phyloP scores from a whole-genome alignment of 2,329 filamentous ascomycete genomes.

The Diplocarpon rosae region DNA sequence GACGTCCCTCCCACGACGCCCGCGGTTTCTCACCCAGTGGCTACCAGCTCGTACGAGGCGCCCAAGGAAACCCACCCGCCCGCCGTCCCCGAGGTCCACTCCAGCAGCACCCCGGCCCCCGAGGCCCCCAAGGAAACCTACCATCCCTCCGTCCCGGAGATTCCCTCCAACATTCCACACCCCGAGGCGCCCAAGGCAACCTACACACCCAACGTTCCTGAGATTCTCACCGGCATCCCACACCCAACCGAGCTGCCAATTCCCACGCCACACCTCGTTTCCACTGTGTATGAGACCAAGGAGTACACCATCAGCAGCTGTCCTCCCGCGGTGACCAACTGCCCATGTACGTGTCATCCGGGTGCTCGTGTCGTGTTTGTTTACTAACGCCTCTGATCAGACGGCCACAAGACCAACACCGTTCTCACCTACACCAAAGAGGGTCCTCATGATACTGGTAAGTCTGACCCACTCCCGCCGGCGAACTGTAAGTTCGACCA shows the following conservation, averaged over 20 bases:
- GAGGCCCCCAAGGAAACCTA: not conserved
- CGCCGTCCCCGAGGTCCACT: too few relatives aligned
- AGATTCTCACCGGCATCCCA: not conserved
- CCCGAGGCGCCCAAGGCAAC: constrained; percentile 2
- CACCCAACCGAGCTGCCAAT: not conserved
- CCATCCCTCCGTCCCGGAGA: not conserved
- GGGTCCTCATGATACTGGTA: not conserved
- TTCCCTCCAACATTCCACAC: too few relatives aligned
- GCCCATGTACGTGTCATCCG: not conserved
- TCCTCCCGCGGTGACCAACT: constrained; percentile 8
- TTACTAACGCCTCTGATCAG: too few relatives aligned
- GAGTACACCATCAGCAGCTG: constrained; percentile 11
- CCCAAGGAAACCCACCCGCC: not conserved
- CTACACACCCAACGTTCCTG: not conserved
- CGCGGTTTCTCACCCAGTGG: too few relatives aligned
- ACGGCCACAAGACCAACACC: constrained; percentile 10
- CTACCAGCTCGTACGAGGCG: not conserved
- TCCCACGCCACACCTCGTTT: constrained; percentile 18
- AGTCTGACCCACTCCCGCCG: too few relatives aligned
- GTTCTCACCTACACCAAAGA: constrained; percentile 7
- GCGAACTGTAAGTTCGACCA: too few relatives aligned
- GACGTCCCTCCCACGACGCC: not conserved
- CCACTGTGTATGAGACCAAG: constrained; percentile 10
- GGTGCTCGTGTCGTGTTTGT: too few relatives aligned
- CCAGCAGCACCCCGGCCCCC: too few relatives aligned